Evolutionary conservation across 2,329 filamentous ascomycete species (phyloP), one percentile per base, ranked within the genome.

Genomic region (Penicillium glabrum): DNA sequence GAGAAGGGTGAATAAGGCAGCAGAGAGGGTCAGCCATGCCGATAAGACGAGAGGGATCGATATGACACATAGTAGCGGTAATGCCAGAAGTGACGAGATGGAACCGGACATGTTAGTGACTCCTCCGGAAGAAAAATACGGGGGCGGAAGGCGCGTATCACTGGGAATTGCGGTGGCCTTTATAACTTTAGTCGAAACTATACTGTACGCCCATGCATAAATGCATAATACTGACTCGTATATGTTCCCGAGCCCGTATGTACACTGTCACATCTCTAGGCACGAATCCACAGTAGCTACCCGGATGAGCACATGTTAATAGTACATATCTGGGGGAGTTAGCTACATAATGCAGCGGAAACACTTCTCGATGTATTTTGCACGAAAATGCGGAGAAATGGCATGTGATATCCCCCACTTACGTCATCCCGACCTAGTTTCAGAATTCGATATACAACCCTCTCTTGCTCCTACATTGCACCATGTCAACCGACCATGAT

Each of bases 21-120:
- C 63, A 5, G 79, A 80, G 53, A 86, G 86, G 31, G 87, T 89
- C 61, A 89, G 74, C 60, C 80, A 82, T 51, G 87, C 87, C 53
- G 86, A 82, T 49, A 89, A 68, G 63, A 84, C 80, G 52, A 89
- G 79, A 9, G 87, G 87, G 13, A 89, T 74, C 23, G 86, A 86
- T 66, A 87, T 77, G 61, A 88, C 61, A 24, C 45, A 41, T 21
- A 53, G 33, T 1, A 43, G 5, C 24, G 51, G 45, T n/a, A 53
- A 78, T 51, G 86, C 75, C 48, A 89, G 71, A 48, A 76, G 52
- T 16, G 68, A 69, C 11, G 67, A 68, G 50, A 45, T 6, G 13
- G n/a, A 19, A 13, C 19, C 21, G 27, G n/a, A 35, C 23, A 27
- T 53, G 29, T 13, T 41, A 41, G 19, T 14, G 19, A 13, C 16